Base-by-base conservation (phyloP, 2,329 filamentous ascomycete genomes). In the Calycina herbarum region DNA sequence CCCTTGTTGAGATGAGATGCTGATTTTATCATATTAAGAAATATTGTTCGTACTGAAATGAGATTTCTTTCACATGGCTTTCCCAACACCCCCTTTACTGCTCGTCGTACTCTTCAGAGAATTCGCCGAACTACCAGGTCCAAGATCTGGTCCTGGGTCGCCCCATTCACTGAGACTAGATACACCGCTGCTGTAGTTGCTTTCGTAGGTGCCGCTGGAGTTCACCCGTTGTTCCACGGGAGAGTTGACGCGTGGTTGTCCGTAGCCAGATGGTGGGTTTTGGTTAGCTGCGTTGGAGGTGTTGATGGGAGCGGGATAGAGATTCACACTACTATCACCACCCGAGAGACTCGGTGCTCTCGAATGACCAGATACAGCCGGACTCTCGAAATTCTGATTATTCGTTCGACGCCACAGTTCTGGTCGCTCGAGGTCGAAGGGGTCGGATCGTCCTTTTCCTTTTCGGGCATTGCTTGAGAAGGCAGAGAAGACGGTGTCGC, bases 341-440 rank as follows among this genome's bases (percentile, higher is more conserved):
- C 57, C 63, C 8, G 38, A 61, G 3, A 63, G 57, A n/a, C 63
- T 64, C 3, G 61, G n/a, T 38, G 56, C 64, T n/a, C 64, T 61
- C 17, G 57, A 57, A 40, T 61, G 60, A 11, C 56, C 45, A 33
- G 59, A 38, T 5, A 35, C 31, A n/a, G 57, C 29, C 11, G 61
- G 61, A 3, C 35, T 29, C 15, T 29, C 27, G 33, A 31, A 11
- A 31, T 63, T 45, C 59, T 59, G 7, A 59, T 54, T 61, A 59
- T 69, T 66, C 8, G 63, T 67, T 57, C 56, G 66, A 29, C 63
- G 67, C 72, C 81, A 77, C 6, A 83, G 76, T 71, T 85, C 79
- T 40, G 83, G 79, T 56, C 80, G 76, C 73, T 89, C 86, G n/a
- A 89, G 79, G 69, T 89, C 87, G 71, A 89, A 89, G 1, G 86